Evolutionary conservation across 352 stramenopile genomes (phyloP).

Genomic region (Phytopythium delawarense): DNA sequence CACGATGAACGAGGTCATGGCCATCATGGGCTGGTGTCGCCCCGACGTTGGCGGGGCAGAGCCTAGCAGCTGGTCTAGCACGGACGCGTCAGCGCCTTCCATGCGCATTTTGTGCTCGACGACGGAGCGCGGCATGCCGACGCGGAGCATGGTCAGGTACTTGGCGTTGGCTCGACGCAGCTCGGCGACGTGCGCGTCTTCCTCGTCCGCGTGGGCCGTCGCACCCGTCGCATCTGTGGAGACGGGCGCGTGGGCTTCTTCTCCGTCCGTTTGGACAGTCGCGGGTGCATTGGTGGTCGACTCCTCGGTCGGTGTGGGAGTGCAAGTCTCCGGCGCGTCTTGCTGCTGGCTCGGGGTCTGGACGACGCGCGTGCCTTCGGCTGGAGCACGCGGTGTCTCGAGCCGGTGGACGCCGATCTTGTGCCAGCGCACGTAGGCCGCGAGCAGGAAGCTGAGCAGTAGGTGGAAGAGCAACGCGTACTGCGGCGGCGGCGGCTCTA

Average conservation of each 20-base stretch:
- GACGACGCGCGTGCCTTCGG: slow-evolving; percentile 5
- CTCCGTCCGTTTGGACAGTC: not conserved
- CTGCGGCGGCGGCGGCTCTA: slow-evolving; percentile 8
- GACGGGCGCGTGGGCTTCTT: not conserved
- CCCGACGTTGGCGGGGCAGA: slow-evolving; percentile 1
- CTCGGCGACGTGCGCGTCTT: slow-evolving; percentile 26
- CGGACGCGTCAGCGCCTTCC: slow-evolving; percentile 46
- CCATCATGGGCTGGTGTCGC: not conserved
- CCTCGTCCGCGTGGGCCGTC: not conserved
- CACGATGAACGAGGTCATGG: slow-evolving; percentile 25
- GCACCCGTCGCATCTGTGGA: slow-evolving; percentile 2
- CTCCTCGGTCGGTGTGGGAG: not conserved
- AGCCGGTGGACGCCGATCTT: slow-evolving; percentile 16
- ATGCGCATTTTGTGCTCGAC: slow-evolving; percentile 72
- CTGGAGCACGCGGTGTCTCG: slow-evolving; percentile 15
- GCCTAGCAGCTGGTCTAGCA: slow-evolving; percentile 50
- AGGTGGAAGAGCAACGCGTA: slow-evolving; percentile 35
- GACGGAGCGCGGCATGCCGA: slow-evolving; percentile 55
- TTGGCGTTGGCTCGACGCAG: slow-evolving; percentile 23
- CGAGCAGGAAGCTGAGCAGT: slow-evolving; percentile 36
- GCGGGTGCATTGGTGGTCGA: not conserved
- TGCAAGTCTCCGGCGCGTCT: slow-evolving; percentile 2
- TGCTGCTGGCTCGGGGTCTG: not conserved
- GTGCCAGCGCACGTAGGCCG: slow-evolving; percentile 38
- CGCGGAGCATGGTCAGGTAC: slow-evolving; percentile 83